Evolutionary conservation across 164 flowering plant species (phyloP).

Genomic region (Dillenia suffruticosa): DNA sequence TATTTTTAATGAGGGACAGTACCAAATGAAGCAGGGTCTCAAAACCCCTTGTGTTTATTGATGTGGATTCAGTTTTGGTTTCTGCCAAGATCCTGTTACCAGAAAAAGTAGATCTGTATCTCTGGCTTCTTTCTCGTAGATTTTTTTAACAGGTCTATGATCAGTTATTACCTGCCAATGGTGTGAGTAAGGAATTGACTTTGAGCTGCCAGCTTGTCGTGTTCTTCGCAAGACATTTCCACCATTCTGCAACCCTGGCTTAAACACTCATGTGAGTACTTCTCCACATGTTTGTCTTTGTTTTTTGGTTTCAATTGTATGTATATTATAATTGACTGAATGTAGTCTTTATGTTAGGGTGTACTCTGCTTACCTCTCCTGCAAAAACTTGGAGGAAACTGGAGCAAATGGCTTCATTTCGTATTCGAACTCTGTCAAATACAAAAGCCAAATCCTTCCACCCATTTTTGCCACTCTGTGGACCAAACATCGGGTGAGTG

Average conservation of each 20-base stretch:
- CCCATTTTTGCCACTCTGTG: constrained; percentile 69
- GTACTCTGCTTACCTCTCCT: constrained; percentile 33
- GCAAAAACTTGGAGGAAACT: constrained; percentile 51
- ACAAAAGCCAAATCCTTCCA: constrained; percentile 57
- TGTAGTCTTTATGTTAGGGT: too few species aligned
- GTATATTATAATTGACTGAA: too few species aligned
- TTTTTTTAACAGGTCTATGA: too few species aligned
- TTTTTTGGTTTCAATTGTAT: too few species aligned
- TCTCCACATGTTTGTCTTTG: background rate
- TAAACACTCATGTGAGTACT: background rate
- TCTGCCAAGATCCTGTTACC: constrained; percentile 49
- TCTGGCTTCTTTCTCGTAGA: too few species aligned
- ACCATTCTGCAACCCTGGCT: constrained; percentile 74
- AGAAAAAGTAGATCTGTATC: background rate
- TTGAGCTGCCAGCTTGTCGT: constrained; percentile 57
- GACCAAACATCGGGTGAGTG: constrained; percentile 92
- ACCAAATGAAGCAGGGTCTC: constrained; percentile 62
- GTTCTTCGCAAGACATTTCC: constrained; percentile 77
- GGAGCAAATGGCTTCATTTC: constrained; percentile 38
- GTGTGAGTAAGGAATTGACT: constrained; percentile 75
- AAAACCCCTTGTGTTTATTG: constrained; percentile 66
- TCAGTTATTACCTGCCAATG: constrained; percentile 50
- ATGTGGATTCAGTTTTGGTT: constrained; percentile 49
- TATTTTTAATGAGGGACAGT: background rate
- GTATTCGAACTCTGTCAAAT: constrained; percentile 59